Percentiles rank a stretch among this genome's conserved stretches.
These are phyloP conservation scores for Novakomyces olei DNA, from an alignment of 805 yeast species.

Conservation along the genomic window DNA sequence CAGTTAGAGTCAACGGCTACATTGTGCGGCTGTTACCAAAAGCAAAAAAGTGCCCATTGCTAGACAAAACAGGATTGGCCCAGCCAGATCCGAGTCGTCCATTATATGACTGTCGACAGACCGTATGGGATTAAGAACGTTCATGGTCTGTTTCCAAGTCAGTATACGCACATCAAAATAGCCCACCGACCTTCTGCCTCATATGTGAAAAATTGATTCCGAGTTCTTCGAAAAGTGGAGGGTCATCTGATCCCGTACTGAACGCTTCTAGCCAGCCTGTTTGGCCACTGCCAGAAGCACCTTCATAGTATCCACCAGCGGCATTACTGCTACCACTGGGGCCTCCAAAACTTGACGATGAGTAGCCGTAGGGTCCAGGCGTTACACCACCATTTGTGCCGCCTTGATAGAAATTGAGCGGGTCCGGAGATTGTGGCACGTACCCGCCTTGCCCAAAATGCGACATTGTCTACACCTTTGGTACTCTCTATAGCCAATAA, in stretches of 20 bases:
- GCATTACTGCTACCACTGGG: too few relatives aligned
- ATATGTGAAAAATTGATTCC: slow-evolving; percentile 86
- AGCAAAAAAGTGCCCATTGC: slow-evolving; percentile 65
- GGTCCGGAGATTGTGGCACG: too few relatives aligned
- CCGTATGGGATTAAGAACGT: slow-evolving; percentile 62
- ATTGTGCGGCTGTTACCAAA: slow-evolving; percentile 18
- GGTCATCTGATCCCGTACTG: slow-evolving; percentile 79
- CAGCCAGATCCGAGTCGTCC: slow-evolving; percentile 84
- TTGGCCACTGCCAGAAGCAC: too few relatives aligned
- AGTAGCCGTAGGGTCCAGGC: too few relatives aligned
- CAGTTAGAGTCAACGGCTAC: background rate
- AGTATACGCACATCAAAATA: background rate
- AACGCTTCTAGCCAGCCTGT: slow-evolving; percentile 81
- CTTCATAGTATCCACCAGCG: too few relatives aligned
- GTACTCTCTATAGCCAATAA: too few relatives aligned
- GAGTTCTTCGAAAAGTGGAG: slow-evolving; percentile 64
- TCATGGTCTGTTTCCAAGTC: slow-evolving; percentile 29
- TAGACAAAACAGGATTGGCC: slow-evolving; percentile 75
- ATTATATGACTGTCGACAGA: slow-evolving; percentile 48
- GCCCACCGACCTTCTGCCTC: slow-evolving; percentile 27
- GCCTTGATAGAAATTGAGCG: too few relatives aligned
- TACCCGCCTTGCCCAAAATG: too few relatives aligned
- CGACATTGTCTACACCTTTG: too few relatives aligned
- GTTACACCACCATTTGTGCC: too few relatives aligned
- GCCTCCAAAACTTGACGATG: too few relatives aligned